Base-by-base conservation (phyloP, 2,329 filamentous ascomycete genomes). In the Aspergillus puulaauensis region DNA sequence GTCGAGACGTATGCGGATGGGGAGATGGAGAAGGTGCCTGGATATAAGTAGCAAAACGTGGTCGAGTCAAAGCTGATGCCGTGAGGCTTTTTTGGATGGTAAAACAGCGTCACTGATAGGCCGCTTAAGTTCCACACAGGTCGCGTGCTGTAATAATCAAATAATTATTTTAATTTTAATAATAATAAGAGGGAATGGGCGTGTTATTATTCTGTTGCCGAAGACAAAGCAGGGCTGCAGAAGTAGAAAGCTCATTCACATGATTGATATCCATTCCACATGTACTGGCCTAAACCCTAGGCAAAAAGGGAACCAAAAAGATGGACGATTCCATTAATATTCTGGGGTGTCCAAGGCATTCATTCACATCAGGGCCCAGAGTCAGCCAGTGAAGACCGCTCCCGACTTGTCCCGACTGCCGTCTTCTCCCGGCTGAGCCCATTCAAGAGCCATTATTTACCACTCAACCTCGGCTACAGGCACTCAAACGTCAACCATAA, bases 361-460 rank as follows among this genome's bases (percentile, higher is more conserved):
- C 27, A 31, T 31, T 27, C 27, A 31, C 27, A 21, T 31, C 27
- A 24, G 21, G 21, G 21, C 21, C 9, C 27, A 31, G 9, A 11
- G 27, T 31, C 27, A 11, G 35, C 15, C 35, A 37, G 35, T 6
- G 35, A 37, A n/a, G 12, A 4, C 4, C 4, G 15, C 15, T 37
- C 35, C 35, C 35, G 40, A 43, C 15, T 11, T 43, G 40, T 7
- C 14, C 35, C 35, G 35, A 37, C 8, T 33, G 37, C 56, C 56
- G 56, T 54, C 40, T 54, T 58, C 47, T n/a, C 56, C 56, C 56
- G 56, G 23, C 45, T 46, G 17, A 51, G 23, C 44, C 43, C 49
- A 53, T 51, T n/a, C 35, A 37, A 37, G 35, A 37, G 35, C 35
- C 35, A 37, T 37, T 37, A 37, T 37, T 37, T n/a, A 8, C 21